phyloP scores from a whole-genome alignment of 2,329 filamentous ascomycete species.

The Colletotrichum simmondsii region DNA sequence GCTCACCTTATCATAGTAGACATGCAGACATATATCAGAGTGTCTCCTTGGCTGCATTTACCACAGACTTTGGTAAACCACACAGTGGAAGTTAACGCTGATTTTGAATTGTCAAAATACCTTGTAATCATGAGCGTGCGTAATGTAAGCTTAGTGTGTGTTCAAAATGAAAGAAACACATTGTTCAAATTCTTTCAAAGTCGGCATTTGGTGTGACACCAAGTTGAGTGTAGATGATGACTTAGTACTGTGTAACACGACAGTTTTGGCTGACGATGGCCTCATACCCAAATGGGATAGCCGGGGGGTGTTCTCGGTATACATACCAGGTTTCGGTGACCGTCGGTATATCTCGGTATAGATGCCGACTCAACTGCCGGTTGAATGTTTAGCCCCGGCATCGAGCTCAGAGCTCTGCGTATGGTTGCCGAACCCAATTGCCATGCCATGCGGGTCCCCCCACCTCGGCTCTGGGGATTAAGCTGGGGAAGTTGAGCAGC shows the following conservation, averaged over 20 bases:
- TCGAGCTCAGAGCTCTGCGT: background rate
- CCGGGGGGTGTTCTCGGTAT: no score
- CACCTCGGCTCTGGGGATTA: conserved; percentile 28
- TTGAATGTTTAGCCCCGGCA: conserved; percentile 28
- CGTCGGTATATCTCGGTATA: background rate
- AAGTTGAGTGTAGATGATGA: background rate
- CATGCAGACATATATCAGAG: background rate
- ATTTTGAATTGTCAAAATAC: background rate
- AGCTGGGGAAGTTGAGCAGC: conserved; percentile 20
- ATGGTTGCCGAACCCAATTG: conserved; percentile 34
- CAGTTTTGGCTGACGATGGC: background rate
- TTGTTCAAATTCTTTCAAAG: background rate
- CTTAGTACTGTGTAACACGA: background rate
- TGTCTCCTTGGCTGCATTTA: background rate
- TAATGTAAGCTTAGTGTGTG: background rate
- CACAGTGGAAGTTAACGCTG: background rate
- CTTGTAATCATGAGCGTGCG: background rate
- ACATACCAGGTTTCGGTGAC: background rate
- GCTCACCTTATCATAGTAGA: background rate
- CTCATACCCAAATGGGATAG: background rate
- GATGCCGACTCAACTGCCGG: background rate
- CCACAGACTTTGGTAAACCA: background rate
- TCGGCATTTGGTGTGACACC: background rate
- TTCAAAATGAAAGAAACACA: background rate
- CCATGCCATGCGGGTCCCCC: conserved; percentile 26